Evolutionary conservation across 345 rosid species (phyloP).

Genomic region (Euclidium syriacum): DNA sequence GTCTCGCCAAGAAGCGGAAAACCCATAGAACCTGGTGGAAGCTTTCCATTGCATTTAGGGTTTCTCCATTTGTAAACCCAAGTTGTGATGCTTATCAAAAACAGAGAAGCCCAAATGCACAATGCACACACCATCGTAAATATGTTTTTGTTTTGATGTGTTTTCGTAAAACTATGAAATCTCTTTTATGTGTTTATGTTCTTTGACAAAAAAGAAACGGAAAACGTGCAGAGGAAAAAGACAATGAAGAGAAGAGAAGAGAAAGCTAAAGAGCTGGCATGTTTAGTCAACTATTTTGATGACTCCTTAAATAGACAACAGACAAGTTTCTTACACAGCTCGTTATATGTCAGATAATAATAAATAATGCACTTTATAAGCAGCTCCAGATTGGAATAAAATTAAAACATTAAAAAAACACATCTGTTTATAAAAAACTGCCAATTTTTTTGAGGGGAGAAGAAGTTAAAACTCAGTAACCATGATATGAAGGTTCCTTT

Average conservation of each 20-base stretch:
- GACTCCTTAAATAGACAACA: constrained; percentile 43
- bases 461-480: not conserved
- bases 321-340: not conserved
- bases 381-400: constrained; percentile 31
- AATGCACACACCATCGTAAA: constrained; percentile 33
- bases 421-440: not conserved
- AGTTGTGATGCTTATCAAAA: constrained; percentile 34
- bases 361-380: constrained; percentile 21
- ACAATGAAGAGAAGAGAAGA: constrained; percentile 36
- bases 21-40: constrained; percentile 90
- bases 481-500: not conserved
- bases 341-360: not conserved
- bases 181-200: not conserved
- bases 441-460: not conserved
- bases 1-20: constrained; percentile 75
- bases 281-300: not conserved
- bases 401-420: not conserved
- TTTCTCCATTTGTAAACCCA: constrained; percentile 63
- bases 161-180: not conserved
- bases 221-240: constrained; percentile 33
- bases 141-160: not conserved
- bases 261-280: constrained; percentile 23
- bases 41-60: constrained; percentile 67
- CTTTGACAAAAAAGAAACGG: constrained; percentile 12
- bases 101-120: constrained; percentile 34